Evolutionary conservation across 345 rosid species (phyloP).

Genomic region (Citrus australasica): DNA sequence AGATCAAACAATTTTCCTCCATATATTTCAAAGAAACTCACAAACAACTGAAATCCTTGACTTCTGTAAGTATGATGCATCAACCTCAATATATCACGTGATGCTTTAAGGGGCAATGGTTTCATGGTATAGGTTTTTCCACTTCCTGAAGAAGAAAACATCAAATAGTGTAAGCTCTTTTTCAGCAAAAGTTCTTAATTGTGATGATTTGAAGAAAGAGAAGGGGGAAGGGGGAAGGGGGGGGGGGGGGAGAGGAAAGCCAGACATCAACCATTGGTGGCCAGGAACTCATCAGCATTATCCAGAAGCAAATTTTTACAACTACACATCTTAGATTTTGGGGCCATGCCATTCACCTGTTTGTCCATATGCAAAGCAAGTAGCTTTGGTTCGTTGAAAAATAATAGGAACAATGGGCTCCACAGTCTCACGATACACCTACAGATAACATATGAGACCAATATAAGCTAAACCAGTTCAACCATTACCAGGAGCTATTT

Average conservation of each 20-base stretch:
- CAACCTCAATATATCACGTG: conserved; percentile 90
- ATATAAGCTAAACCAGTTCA: conserved; percentile 7
- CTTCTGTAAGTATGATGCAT: conserved; percentile 93
- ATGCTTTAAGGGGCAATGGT: conserved; percentile 93
- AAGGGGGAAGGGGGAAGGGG: too few species aligned
- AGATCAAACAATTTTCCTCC: conserved; percentile 97
- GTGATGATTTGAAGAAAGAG: not conserved
- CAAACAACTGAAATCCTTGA: conserved; percentile 90
- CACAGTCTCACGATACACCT: conserved; percentile 93
- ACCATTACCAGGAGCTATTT: not conserved
- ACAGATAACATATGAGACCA: conserved; percentile 12
- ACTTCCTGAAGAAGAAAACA: conserved; percentile 57
- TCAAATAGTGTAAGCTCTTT: not conserved
- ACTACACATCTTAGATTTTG: not conserved
- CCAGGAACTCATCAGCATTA: not conserved
- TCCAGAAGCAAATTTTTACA: not conserved
- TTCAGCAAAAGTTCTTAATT: conserved; percentile 1
- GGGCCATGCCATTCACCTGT: conserved; percentile 55
- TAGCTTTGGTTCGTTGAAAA: conserved; percentile 90
- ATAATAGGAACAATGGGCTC: conserved; percentile 96
- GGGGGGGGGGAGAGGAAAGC: too few species aligned
- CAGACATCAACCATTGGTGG: not conserved
- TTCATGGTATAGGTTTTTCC: conserved; percentile 98
- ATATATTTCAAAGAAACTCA: conserved; percentile 94
- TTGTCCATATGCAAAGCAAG: conserved; percentile 99